Evolutionary conservation across 2,329 filamentous ascomycete genomes (phyloP).

Genomic region (Colletotrichum higginsianum): DNA sequence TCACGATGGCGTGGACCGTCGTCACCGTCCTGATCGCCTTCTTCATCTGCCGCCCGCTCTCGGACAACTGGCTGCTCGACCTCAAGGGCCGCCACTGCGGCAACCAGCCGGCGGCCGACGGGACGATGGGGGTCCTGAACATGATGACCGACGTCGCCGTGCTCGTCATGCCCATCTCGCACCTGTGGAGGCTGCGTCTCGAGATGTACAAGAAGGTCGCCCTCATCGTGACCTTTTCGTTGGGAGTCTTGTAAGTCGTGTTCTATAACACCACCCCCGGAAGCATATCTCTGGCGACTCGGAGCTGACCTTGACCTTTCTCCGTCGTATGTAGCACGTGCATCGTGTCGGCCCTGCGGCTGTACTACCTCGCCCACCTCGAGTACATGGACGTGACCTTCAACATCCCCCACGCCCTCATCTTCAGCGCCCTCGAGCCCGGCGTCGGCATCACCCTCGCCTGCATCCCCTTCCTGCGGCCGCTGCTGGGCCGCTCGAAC

Average conservation of each 20-base stretch:
- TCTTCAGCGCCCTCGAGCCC: conserved; percentile 57
- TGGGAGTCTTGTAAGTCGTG: conserved; percentile 52
- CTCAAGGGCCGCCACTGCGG: conserved; percentile 45
- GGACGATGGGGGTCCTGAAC: conserved; percentile 48
- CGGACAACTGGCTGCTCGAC: conserved; percentile 51
- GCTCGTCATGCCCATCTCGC: conserved; percentile 46
- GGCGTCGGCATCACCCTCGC: conserved; percentile 55
- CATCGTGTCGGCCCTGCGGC: conserved; percentile 53
- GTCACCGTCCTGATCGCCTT: conserved; percentile 50
- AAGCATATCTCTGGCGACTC: background rate
- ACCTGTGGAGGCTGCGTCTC: conserved; percentile 48
- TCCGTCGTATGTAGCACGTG: conserved; percentile 47
- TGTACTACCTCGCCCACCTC: conserved; percentile 52
- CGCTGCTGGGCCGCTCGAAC: conserved; percentile 51
- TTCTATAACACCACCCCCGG: too few species aligned
- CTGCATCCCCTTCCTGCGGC: conserved; percentile 58
- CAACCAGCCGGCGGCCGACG: conserved; percentile 48
- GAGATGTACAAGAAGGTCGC: conserved; percentile 49
- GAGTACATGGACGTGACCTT: conserved; percentile 53
- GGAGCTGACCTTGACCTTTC: background rate
- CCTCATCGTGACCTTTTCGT: conserved; percentile 50
- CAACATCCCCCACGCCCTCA: conserved; percentile 51
- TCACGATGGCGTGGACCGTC: conserved; percentile 48
- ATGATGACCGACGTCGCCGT: conserved; percentile 47
- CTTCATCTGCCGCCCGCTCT: conserved; percentile 55